Percentiles rank a stretch among this genome's conserved stretches.
phyloP scores from a whole-genome alignment of 345 rosid genomes.

The Brassica nigra region DNA sequence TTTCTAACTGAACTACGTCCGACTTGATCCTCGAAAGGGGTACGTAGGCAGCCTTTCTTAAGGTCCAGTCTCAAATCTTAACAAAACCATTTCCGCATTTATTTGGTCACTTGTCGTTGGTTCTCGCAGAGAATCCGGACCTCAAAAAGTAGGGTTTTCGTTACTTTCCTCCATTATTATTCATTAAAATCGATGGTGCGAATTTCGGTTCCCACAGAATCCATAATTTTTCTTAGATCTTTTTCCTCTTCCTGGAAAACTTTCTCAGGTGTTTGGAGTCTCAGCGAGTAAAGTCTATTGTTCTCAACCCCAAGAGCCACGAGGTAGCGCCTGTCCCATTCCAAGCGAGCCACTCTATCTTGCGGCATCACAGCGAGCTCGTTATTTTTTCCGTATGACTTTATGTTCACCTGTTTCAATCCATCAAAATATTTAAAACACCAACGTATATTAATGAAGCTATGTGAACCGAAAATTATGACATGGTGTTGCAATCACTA shows the following conservation, averaged over 20 bases:
- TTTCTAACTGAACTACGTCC: too few species aligned
- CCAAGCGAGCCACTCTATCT: conserved; percentile 76
- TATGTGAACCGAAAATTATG: neutral
- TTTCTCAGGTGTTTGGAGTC: conserved; percentile 88
- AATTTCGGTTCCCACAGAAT: too few species aligned
- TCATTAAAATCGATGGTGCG: too few species aligned
- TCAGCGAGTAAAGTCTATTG: conserved; percentile 71
- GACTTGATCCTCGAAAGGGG: too few species aligned
- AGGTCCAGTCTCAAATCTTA: too few species aligned
- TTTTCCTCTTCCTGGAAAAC: conserved; percentile 81
- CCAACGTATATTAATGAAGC: neutral
- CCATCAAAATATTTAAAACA: neutral
- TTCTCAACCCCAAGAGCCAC: conserved; percentile 83
- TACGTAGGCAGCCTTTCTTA: too few species aligned
- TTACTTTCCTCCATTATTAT: too few species aligned
- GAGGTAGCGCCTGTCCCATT: conserved; percentile 87
- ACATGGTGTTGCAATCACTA: neutral
- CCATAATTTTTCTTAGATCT: conserved; percentile 82
- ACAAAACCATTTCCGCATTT: too few species aligned
- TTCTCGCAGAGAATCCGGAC: too few species aligned
- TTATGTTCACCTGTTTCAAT: conserved; percentile 68
- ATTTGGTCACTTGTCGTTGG: too few species aligned
- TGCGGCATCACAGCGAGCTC: conserved; percentile 96
- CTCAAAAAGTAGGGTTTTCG: too few species aligned
- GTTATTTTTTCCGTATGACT: conserved; percentile 85